These are phyloP conservation scores for Zelonia costaricensis DNA, from an alignment of 208 protist genomes.

Conservation along the genomic window DNA sequence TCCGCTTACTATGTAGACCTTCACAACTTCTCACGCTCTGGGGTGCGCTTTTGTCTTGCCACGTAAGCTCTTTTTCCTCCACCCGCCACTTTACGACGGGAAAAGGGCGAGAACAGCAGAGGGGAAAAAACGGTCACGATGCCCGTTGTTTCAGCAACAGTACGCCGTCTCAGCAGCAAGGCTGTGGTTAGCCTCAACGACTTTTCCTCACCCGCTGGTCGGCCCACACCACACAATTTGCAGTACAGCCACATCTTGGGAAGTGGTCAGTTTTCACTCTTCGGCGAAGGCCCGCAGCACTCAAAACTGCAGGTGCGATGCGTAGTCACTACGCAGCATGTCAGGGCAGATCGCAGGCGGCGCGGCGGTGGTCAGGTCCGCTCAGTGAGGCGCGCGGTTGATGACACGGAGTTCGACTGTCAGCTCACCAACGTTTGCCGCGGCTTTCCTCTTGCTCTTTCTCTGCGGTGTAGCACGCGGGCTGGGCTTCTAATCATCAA, in stretches of 20 bases:
- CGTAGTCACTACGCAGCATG: neutral
- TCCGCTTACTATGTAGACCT: too few relatives aligned
- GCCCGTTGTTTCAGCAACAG: neutral
- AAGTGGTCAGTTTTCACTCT: slow-evolving; percentile 6
- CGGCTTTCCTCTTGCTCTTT: slow-evolving; percentile 25
- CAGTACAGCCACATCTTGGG: slow-evolving; percentile 18
- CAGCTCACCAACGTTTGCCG: slow-evolving; percentile 31
- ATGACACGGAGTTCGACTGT: slow-evolving; percentile 40
- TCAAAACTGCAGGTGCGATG: slow-evolving; percentile 5
- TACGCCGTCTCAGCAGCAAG: neutral
- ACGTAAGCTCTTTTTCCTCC: too few relatives aligned
- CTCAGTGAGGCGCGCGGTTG: too few relatives aligned
- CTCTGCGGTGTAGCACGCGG: slow-evolving; percentile 22
- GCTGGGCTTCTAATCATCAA: slow-evolving; percentile 40
- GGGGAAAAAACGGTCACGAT: neutral
- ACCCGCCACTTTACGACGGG: too few relatives aligned
- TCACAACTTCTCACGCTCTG: too few relatives aligned
- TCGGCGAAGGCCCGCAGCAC: neutral
- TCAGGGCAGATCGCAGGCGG: too few relatives aligned
- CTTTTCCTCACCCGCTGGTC: neutral
- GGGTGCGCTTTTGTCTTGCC: too few relatives aligned
- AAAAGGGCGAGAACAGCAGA: too few relatives aligned
- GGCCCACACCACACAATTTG: slow-evolving; percentile 3
- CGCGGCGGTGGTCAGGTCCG: too few relatives aligned
- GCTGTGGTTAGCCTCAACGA: neutral